Evolutionary conservation across 2,329 filamentous ascomycete genomes (phyloP), one percentile per base, ranked within the genome.

Genomic region (Colletotrichum godetiae): DNA sequence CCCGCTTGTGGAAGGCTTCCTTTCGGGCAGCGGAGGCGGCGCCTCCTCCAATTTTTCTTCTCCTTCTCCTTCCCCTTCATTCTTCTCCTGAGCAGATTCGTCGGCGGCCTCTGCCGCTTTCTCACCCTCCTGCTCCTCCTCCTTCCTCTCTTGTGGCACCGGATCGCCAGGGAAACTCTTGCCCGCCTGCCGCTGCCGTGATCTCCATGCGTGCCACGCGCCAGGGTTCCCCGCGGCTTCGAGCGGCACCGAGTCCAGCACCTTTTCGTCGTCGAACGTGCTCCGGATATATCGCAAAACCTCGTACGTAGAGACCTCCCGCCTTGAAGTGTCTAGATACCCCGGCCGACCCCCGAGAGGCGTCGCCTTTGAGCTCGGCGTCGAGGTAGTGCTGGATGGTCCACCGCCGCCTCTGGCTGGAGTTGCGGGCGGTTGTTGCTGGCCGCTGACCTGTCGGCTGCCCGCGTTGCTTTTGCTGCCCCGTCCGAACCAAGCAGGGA

Each of bases 191-290:
- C 69, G 66, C 63, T 76, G 74, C 27, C 96, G 89, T 7, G 93
- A 90, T 77, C 91, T 89, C 96, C 96, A 98, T 5, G 96, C 96
- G 84, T 98, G 94, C 93, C 95, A 98, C 27, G 96, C 97, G 7
- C 95, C 94, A 3, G 94, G 92, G 78, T 98, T 98, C 1, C 94
- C 96, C 0, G 95, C 95, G 22, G 94, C 94, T 75, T 95, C 91
- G 0, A 97, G 84, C 1, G 95, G 92, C 24, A 98, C 86, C 0
- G 89, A 89, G 82, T 98, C 95, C 3, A 98, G 86, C 8, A 97
- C 89, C 0, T 86, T 84, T 74, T 93, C 93, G 72, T 95, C 91
- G 76, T 94, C 93, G 81, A 99, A 98, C 0, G 94, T 89, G 75
- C 92, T 93, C 73, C 93, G 90, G 42, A 98, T 91, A 81, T 98